Evolutionary conservation across 192 early-diverging fungal species (phyloP), one percentile per base, ranked within the genome.

Genomic region (Coemansia sp.): DNA sequence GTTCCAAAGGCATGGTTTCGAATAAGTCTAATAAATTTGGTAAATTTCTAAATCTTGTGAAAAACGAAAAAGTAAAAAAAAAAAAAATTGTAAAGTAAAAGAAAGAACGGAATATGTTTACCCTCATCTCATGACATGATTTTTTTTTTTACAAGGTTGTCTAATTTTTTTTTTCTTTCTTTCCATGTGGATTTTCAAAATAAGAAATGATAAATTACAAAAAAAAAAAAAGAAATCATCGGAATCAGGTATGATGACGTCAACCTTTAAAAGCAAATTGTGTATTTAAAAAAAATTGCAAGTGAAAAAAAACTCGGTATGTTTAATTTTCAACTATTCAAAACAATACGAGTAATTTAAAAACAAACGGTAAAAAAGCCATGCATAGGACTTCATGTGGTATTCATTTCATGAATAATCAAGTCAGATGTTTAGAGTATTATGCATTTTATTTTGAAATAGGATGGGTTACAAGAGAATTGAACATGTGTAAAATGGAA

Each of bases 1-100:
- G 60, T 3, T 64, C 44, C 2, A 5, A 47, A 1, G 65, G 46
- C 72, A 75, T 32, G 11, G 22, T 46, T 29, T 6, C 5, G 10
- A 13, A 38, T 17, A 38, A 38, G 19, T 17, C 14, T 17, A 38
- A 38, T 7, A 33, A 33, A 33, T 9, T 33, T 7, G 7, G 13
- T 9, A 33, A 9, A 33, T 13, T 33, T 33, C 19, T 38, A 38
- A 17, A 38, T 38, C 14, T 38, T 17, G 14, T 3, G 14, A 38
- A 17, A 38, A 9, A 38, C 3, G n/a, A 8, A 38, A 14, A 38
- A 7, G 8, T 9, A 33, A 9, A 33, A 33, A 33, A 33, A 33
- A 33, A 33, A 33, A 33, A 9, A 9, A 33, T 9, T 9, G 8
- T 7, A 33, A 33, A 33, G 36, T 17, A 18, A 42, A 22, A 42